Base-by-base conservation (phyloP, 495 filamentous ascomycete species). In the Acidomyces sp. region DNA sequence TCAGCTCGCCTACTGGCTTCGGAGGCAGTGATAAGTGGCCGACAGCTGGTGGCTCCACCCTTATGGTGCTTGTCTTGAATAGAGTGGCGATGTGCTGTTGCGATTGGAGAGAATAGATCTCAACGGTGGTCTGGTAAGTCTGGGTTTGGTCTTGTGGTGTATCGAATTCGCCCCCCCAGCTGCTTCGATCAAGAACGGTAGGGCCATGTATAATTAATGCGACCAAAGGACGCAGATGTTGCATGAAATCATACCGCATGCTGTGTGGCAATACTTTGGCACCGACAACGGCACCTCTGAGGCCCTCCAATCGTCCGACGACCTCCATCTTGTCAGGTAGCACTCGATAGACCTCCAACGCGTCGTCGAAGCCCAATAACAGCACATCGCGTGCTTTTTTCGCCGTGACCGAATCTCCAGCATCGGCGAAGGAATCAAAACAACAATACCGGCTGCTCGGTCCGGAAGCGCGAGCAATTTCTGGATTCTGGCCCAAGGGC, bases 131-230 rank as follows among this genome's bases (percentile, higher is more conserved):
- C 56, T 90, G 84, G 52, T 86, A 92, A 18, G 6, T 12, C 7
- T 18, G 13, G 6, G 9, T 6, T 6, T 7, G 16, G 13, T 6
- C 6, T 18, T 34, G 31, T 18, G 7, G 31, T 9, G 31, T 6
- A 6, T 34, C 31, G 6, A 15, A 12, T 34, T 9, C 16, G 9
- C 20, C 6, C 16, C 31, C 31, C 6, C 12, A 34, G 31, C 15
- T 18, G 31, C 16, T 12, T 18, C 31, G 31, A 34, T 52, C 46
- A 22, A 54, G 49, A 23, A 69, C 46, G 29, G 67, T 63, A 6
- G 81, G 80, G 1, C 84, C 85, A 59, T 93, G 83, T 6, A 92
- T 52, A 25, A 85, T 68, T 20, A 87, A 60, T 25, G 75, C 84
- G 27, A 93, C 67, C 41, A 92, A 67, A 2, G 84, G 82, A 17